Base-by-base conservation (phyloP, 352 stramenopile genomes). In the Phytophthora multivora region DNA sequence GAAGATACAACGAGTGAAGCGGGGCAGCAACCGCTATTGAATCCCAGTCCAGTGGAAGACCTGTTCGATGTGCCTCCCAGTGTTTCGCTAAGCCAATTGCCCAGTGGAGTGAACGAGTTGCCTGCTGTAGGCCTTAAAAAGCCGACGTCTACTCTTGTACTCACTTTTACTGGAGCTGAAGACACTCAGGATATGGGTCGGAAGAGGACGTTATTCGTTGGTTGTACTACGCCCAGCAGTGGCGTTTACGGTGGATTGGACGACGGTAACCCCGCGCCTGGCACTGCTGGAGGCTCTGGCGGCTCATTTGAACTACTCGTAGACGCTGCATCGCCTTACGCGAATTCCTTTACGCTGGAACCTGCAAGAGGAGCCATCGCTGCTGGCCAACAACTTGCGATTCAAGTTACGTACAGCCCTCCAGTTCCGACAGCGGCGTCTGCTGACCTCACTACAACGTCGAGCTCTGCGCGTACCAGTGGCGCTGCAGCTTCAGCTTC, bases 281-380 rank as follows among this genome's bases (percentile, higher is more conserved):
- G 26, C 25, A 52, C 33, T 30, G 21, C 41, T 19, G 49, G 48
- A 4, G 58, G 52, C 4, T 56, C 63, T 5, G 28, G 43, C 4
- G 75, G 79, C 2, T 79, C 67, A 0, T 96, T 93, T 35, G 85
- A 93, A 51, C 59, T 96, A 5, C 51, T 52, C 13, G 41, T 94
- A 4, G 79, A 94, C 9, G 66, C 72, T 10, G 71, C 75, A n/a
- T 70, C 74, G 2, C 68, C 75, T 21, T 71, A 90, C 33, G 62
- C 64, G 5, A 88, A 89, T 56, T 49, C 89, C 28, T 96, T 96
- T 48, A 66, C 67, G 6, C 11, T 93, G 11, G 79, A 91, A 36
- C 88, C 86, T 5, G 63, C 83, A 31, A 93, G 92, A 36, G 87
- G 89, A 0, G 53, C 66, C 0, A 41, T 95, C 16, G 61, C 48